phyloP scores from a whole-genome alignment of 768 basidiomycete species.

The Leccinum imitatum region DNA sequence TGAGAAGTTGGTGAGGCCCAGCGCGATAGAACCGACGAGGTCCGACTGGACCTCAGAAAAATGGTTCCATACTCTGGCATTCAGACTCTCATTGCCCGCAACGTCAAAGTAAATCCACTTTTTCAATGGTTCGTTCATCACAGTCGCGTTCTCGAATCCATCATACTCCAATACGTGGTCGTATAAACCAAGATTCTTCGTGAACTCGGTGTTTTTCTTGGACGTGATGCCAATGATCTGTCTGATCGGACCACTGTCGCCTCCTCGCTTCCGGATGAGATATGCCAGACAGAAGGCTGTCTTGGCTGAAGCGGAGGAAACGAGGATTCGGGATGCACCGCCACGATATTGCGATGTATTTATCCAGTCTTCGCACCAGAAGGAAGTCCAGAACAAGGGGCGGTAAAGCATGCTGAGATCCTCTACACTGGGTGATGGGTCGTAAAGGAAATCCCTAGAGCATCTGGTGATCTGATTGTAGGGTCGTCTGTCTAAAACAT shows the following conservation, averaged over 20 bases:
- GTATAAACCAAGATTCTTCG: constrained; percentile 52
- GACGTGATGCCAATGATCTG: constrained; percentile 64
- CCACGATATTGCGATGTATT: constrained; percentile 49
- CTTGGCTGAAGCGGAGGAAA: constrained; percentile 72
- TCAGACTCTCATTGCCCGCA: constrained; percentile 55
- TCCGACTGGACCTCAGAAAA: constrained; percentile 28
- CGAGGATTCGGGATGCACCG: constrained; percentile 47
- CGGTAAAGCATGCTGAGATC: constrained; percentile 72
- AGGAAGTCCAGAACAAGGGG: constrained; percentile 74
- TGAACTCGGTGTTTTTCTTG: constrained; percentile 52
- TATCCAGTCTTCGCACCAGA: constrained; percentile 75
- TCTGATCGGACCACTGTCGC: constrained; percentile 13
- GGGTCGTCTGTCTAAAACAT: constrained; percentile 54
- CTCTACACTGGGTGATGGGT: constrained; percentile 45
- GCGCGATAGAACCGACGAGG: constrained; percentile 43
- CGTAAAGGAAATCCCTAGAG: constrained; percentile 53
- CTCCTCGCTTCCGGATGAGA: constrained; percentile 47
- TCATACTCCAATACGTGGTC: constrained; percentile 57
- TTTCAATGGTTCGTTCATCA: constrained; percentile 31
- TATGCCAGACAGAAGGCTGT: constrained; percentile 72
- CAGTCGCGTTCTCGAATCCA: constrained; percentile 34
- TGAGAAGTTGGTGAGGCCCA: constrained; percentile 58
- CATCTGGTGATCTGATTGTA: constrained; percentile 71
- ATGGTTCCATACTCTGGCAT: constrained; percentile 42
- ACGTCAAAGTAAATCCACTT: constrained; percentile 65